Evolutionary conservation across 805 yeast genomes (phyloP).

Genomic region (Teunomyces pallodes): DNA sequence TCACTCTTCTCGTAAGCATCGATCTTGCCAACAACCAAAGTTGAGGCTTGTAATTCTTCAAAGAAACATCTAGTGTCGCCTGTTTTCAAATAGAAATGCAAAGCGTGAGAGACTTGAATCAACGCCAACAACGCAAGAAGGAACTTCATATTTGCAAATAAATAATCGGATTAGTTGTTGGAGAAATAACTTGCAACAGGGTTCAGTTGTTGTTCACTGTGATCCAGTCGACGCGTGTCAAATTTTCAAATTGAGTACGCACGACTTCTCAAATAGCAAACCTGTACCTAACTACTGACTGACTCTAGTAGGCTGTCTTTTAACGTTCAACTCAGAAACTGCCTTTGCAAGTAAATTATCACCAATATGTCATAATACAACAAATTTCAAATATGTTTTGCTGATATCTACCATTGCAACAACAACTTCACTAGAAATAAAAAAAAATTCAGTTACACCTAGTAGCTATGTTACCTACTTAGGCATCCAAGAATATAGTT

Average conservation of each 20-base stretch:
- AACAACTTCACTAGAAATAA: too few species aligned
- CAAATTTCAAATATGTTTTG: too few species aligned
- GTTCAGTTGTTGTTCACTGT: conserved; percentile 5
- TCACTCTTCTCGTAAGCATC: conserved; percentile 64
- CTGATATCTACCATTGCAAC: too few species aligned
- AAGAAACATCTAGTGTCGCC: conserved; percentile 79
- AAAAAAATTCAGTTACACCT: too few species aligned
- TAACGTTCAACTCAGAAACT: not conserved
- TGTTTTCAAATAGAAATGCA: conserved; percentile 78
- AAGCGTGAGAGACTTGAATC: conserved; percentile 32
- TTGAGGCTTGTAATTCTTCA: conserved; percentile 73
- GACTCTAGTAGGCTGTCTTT: not conserved
- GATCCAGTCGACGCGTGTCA: conserved; percentile 9
- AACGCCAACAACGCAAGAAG: conserved; percentile 9
- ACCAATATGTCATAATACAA: too few species aligned
- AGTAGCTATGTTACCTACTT: too few species aligned
- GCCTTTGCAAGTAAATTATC: not conserved
- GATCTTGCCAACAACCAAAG: conserved; percentile 76
- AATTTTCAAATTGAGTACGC: conserved; percentile 4
- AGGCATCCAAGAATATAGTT: too few species aligned
- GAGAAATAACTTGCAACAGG: not conserved
- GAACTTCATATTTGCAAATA: conserved; percentile 2
- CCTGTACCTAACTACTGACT: not conserved
- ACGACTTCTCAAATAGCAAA: not conserved
- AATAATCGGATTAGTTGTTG: too few species aligned